Percentiles rank a stretch among this genome's conserved stretches.
Conservation (phyloP, 257 asterid genomes). For the Rehmannia glutinosa region DNA sequence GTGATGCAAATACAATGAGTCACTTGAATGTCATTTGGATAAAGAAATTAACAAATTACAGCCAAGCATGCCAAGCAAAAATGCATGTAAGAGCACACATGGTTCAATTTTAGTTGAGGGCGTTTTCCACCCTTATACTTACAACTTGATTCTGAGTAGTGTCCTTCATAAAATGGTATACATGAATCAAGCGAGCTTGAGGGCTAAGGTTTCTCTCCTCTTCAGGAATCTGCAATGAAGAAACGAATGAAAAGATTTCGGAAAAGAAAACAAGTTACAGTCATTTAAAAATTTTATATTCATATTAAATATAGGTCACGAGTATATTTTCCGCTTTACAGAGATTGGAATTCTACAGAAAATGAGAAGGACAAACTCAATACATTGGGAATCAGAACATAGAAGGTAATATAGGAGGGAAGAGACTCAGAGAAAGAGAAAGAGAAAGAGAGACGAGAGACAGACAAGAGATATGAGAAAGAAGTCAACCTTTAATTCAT, state of each 20-base stretch:
- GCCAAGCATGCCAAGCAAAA: neutral
- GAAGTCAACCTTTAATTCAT: too few relatives aligned
- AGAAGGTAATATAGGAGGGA: too few relatives aligned
- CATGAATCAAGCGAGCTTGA: constrained; percentile 54
- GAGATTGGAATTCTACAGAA: too few relatives aligned
- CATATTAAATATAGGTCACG: too few relatives aligned
- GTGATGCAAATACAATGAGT: constrained; percentile 7
- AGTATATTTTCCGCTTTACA: too few relatives aligned
- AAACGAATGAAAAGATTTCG: neutral
- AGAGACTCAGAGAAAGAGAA: too few relatives aligned
- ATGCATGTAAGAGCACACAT: neutral
- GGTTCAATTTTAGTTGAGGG: neutral
- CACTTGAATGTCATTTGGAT: constrained; percentile 3
- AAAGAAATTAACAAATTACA: neutral
- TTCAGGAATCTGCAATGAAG: constrained; percentile 55
- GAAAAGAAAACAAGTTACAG: neutral
- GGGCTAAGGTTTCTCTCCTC: constrained; percentile 65
- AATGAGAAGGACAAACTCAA: too few relatives aligned
- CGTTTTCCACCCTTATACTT: constrained; percentile 11
- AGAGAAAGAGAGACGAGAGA: too few relatives aligned
- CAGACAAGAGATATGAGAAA: too few relatives aligned
- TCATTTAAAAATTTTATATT: too few relatives aligned
- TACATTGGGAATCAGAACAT: too few relatives aligned
- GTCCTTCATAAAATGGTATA: constrained; percentile 57
- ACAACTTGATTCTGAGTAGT: constrained; percentile 51